Percentiles rank a stretch among this genome's conserved stretches.
These are phyloP conservation scores for Aschersonia sp. DNA, from an alignment of 2,329 filamentous ascomycete genomes.

Conservation along the genomic window DNA sequence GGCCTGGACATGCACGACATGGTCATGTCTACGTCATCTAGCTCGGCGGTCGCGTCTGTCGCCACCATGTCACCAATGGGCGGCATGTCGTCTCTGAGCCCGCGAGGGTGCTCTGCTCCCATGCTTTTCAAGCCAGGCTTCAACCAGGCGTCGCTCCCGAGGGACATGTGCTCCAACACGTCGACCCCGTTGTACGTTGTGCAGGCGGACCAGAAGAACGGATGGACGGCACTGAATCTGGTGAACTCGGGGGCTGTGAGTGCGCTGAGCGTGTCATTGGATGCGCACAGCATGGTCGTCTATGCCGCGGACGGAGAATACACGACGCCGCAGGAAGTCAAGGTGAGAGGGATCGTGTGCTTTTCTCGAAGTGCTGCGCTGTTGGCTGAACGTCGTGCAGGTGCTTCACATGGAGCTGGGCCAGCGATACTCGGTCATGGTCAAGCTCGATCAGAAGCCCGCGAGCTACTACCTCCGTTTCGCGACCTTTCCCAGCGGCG, in stretches of 20 bases:
- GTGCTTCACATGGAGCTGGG: slow-evolving; percentile 2
- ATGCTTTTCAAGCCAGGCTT: slow-evolving; percentile 4
- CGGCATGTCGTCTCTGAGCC: not conserved
- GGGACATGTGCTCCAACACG: slow-evolving; percentile 2
- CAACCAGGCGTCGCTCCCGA: slow-evolving; percentile 1
- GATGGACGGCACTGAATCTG: slow-evolving; percentile 3
- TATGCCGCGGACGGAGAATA: slow-evolving; percentile 3
- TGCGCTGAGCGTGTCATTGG: slow-evolving; percentile 2
- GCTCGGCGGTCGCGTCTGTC: not conserved
- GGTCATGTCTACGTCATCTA: not conserved
- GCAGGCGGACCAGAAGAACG: not conserved
- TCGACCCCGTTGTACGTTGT: not conserved
- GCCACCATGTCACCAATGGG: not conserved
- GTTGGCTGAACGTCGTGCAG: not conserved
- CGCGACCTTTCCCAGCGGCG: slow-evolving; percentile 1
- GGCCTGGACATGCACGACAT: slow-evolving; percentile 1
- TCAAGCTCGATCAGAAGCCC: slow-evolving; percentile 3
- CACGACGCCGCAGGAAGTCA: not conserved
- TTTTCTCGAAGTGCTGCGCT: not conserved
- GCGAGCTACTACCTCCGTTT: slow-evolving; percentile 1
- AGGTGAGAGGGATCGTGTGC: not conserved
- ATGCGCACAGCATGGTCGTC: slow-evolving; percentile 2
- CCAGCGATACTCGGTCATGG: slow-evolving; percentile 3
- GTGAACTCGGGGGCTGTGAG: slow-evolving; percentile 3
- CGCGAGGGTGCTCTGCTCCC: slow-evolving; percentile 1